Evolutionary conservation across 2,329 filamentous ascomycete species (phyloP).

Genomic region (Xylaria sp.): DNA sequence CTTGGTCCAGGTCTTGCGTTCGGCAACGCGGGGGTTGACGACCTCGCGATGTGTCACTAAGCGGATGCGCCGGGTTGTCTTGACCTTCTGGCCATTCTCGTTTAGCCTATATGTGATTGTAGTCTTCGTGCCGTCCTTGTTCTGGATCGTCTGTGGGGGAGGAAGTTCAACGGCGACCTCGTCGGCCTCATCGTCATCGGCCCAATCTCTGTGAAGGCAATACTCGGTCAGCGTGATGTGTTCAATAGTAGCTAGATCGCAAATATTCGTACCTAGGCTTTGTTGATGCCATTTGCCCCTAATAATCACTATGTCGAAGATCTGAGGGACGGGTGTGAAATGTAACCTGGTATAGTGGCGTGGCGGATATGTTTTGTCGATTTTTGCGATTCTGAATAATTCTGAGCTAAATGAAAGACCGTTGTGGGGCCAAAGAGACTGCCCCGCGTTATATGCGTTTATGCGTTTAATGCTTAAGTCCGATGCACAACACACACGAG

Average conservation of each 20-base stretch:
- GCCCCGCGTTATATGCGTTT: slow-evolving; percentile 21
- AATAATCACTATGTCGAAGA: not conserved
- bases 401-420: slow-evolving; percentile 29
- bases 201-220: slow-evolving; percentile 71
- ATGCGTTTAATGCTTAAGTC: slow-evolving; percentile 19
- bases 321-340: not conserved
- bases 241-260: not conserved
- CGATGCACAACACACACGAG: slow-evolving; percentile 3
- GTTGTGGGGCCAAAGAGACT: slow-evolving; percentile 22
- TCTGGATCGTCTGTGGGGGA: slow-evolving; percentile 84
- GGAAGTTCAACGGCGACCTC: slow-evolving; percentile 74
- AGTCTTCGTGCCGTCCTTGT: slow-evolving; percentile 99
- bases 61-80: slow-evolving; percentile 94
- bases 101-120: slow-evolving; percentile 89
- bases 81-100: slow-evolving; percentile 93
- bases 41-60: slow-evolving; percentile 89
- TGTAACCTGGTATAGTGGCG: not conserved
- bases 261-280: slow-evolving; percentile 28
- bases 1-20: slow-evolving; percentile 91
- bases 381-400: slow-evolving; percentile 39
- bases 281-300: slow-evolving; percentile 37
- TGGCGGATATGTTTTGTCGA: slow-evolving; percentile 10
- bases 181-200: slow-evolving; percentile 92
- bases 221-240: slow-evolving; percentile 1
- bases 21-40: slow-evolving; percentile 95